These are phyloP conservation scores for Persicaria maculosa DNA, from an alignment of 148 eudicot genomes.

Conservation along the genomic window DNA sequence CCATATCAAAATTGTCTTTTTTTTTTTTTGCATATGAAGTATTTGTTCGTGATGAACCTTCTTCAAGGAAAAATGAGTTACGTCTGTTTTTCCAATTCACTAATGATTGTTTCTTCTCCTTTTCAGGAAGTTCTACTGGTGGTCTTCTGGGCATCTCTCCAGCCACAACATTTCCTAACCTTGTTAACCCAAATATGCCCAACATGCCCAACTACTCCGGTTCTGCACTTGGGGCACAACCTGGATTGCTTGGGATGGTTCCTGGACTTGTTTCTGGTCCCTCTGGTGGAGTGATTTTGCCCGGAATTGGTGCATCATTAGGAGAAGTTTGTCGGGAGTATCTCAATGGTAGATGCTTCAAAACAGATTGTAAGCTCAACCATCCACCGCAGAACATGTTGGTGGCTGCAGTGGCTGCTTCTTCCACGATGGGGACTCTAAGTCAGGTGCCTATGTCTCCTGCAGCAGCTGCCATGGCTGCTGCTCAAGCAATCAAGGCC, in stretches of 20 bases:
- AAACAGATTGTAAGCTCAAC: conserved; percentile 69
- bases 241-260: conserved; percentile 91
- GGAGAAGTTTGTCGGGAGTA: conserved; percentile 91
- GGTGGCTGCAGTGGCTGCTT: conserved; percentile 77
- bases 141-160: conserved; percentile 82
- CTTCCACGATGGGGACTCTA: conserved; percentile 73
- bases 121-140: conserved; percentile 71
- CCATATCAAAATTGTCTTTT: not conserved
- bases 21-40: not conserved
- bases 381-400: conserved; percentile 90
- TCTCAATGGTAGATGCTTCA: conserved; percentile 75
- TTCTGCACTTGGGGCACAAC: conserved; percentile 87
- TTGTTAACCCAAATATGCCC: conserved; percentile 95
- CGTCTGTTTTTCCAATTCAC: not conserved
- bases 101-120: conserved; percentile 1
- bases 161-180: conserved; percentile 49
- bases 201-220: conserved; percentile 99
- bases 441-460: conserved; percentile 98
- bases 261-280: conserved; percentile 83
- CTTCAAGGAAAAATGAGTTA: not conserved
- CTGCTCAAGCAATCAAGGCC: conserved; percentile 98
- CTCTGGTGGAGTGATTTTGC: conserved; percentile 84
- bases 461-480: conserved; percentile 99
- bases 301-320: conserved; percentile 86
- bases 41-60: not conserved